Evolutionary conservation across 805 yeast genomes (phyloP), one percentile per base, ranked within the genome.

Genomic region (Candida rishiriensis): DNA sequence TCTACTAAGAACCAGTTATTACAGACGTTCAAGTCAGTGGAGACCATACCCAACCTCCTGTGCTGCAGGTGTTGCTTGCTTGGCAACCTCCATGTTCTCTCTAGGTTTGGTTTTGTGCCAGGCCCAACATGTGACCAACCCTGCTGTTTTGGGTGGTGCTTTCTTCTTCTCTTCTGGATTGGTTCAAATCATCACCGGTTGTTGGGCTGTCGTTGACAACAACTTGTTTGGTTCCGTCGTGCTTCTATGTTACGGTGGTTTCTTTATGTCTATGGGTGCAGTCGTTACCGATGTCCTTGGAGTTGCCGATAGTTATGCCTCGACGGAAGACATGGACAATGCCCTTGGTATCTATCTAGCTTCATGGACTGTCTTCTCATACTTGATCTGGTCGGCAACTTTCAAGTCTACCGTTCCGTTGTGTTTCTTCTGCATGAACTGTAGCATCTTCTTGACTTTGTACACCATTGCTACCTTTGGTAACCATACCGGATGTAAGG

Each of bases 221-320:
- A 75, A 74, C 56, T 64, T 74, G 8, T 76, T 74, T 57, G 81
- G 75, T 34, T 73, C 75, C 11, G 69, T 74, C 7, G 70, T 75
- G 11, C 60, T 76, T 40, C 61, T 68, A 28, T 68, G 72, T 36
- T 75, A 66, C 56, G 81, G 79, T 34, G 73, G 75, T 6, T 76
- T 76, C 59, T 75, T 76, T 65, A 58, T 69, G 53, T 61, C 72
- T 5, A 72, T 59, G 49, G 80, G 75, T 38, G 73, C 72, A 21
- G 65, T 75, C 14, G 57, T 64, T 44, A 65, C 75, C 13, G 66
- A 67, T 34, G 57, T 64, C 7, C 69, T 75, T 48, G 79, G 75
- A 5, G 72, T 75, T 33, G 50, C 52, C 2, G 57, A 60, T 5
- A 66, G 72, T 2, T 76, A 75, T 48, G 48, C 62, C n/a, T 61